These are phyloP conservation scores for Sesbania bispinosa DNA, from an alignment of 306 rosid genomes.

Conservation along the genomic window DNA sequence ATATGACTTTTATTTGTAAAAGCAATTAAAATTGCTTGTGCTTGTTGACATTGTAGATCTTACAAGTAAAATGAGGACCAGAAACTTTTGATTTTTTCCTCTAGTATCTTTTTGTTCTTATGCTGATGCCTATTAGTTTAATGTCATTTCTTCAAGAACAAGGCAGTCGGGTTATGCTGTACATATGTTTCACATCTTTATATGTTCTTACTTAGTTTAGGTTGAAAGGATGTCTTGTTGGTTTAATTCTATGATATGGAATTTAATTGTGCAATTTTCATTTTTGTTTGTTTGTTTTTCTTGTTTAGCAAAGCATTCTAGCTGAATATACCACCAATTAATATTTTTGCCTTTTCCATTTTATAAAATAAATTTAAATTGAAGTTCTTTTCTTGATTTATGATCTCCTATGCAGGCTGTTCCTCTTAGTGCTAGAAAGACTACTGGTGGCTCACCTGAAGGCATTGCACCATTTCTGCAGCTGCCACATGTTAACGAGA, in stretches of 20 bases:
- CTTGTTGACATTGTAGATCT: neutral
- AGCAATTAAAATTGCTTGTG: neutral
- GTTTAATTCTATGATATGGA: constrained; percentile 3
- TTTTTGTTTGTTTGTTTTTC: neutral
- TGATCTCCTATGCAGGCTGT: constrained; percentile 98
- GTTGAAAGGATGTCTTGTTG: neutral
- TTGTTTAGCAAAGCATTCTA: neutral
- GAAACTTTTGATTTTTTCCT: neutral
- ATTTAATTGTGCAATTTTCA: neutral
- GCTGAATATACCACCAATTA: constrained; percentile 2
- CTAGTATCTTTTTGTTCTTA: neutral
- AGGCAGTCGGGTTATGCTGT: neutral
- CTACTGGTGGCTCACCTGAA: constrained; percentile 87
- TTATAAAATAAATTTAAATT: neutral
- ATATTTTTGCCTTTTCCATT: neutral
- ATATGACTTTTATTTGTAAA: neutral
- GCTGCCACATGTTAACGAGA: constrained; percentile 91
- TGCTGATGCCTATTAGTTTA: neutral
- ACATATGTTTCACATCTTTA: neutral
- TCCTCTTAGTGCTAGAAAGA: constrained; percentile 88
- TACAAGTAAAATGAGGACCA: constrained; percentile 1
- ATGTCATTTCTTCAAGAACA: neutral
- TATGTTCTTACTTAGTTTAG: neutral
- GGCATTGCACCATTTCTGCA: constrained; percentile 96
- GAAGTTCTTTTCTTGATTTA: constrained; percentile 17